Evolutionary conservation across 225 moss, liverwort and hornwort species (phyloP), one percentile per base, ranked within the genome.

Genomic region (Physcomitrium patens): DNA sequence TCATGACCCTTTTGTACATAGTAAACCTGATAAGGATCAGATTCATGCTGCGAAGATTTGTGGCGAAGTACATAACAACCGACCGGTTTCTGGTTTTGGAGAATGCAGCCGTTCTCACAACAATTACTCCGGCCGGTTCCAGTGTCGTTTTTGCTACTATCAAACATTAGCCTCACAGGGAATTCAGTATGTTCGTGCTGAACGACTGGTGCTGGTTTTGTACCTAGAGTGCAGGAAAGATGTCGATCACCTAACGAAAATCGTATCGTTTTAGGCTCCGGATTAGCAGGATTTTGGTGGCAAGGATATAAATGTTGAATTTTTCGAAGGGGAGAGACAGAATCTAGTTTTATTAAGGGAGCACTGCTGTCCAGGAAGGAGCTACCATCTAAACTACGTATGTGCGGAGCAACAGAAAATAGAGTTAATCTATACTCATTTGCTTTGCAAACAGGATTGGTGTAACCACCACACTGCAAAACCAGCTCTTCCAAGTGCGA

Each of bases 381-480:
- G 37, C 78, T 67, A 1, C 95, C 95, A 74, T 99, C 97, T 17
- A 93, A 67, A 46, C 57, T 91, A 28, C 20, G 82, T 12, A 93
- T 71, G 59, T 60, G 48, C 5, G 74, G 85, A 8, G 85, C 55
- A 27, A 87, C 69, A n/a, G 85, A 89, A 18, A 93, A 54, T 5
- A 95, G 70, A 9, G 91, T 80, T 27, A 83, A 84, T 23, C 66
- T 74, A 68, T 99, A 99, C 3, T 79, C 91, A 56, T 61, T 84
- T 12, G 85, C 85, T 68, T 77, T 57, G 63, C 95, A 95, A 0
- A 93, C 78, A 22, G 90, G 97, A 37, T 99, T 99, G 0, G 71
- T 31, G 37, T 99, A 82, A 37, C 77, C 85, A 1, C 89, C 86
- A n/a, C 64, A 66, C 31, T 86, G 81, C 17, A 99, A 85, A 18